Percentiles rank a stretch among this genome's conserved stretches.
phyloP scores from a whole-genome alignment of 441 rosid genomes.

The Pelargonium fulgidum region DNA sequence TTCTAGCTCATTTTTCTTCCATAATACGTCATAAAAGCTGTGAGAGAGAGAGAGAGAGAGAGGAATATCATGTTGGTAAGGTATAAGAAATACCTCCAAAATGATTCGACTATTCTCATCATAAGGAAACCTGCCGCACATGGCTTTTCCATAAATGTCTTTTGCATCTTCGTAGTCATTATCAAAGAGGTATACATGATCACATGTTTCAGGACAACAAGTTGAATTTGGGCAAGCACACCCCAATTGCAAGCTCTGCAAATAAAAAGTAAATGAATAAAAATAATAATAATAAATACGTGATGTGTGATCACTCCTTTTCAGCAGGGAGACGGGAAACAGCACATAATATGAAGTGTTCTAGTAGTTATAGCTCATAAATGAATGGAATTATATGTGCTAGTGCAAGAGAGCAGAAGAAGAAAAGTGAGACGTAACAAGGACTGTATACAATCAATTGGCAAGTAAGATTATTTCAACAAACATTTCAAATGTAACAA shows the following conservation, averaged over 20 bases:
- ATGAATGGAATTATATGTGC: not conserved
- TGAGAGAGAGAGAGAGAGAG: not conserved
- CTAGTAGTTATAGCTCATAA: not conserved
- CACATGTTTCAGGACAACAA: conserved; percentile 71
- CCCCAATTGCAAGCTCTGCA: conserved; percentile 68
- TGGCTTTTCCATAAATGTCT: conserved; percentile 70
- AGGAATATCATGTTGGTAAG: conserved; percentile 7
- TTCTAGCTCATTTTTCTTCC: not conserved
- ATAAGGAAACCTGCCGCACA: conserved; percentile 78
- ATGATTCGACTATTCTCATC: conserved; percentile 71
- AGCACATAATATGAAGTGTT: not conserved
- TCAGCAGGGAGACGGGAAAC: not conserved
- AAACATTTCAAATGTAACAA: not conserved
- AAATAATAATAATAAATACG: not conserved
- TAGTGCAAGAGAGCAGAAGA: not conserved
- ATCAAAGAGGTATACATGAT: conserved; percentile 85
- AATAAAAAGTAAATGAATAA: conserved; percentile 9
- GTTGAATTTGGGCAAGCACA: conserved; percentile 62
- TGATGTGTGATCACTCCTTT: conserved; percentile 11
- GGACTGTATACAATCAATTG: conserved; percentile 1
- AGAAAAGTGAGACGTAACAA: not conserved
- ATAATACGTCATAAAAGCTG: not conserved
- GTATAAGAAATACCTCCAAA: conserved; percentile 56
- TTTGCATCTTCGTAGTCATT: conserved; percentile 89
- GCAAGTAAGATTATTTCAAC: not conserved